phyloP scores from a whole-genome alignment of 768 basidiomycete species.

The Ephemerocybe angulata region DNA sequence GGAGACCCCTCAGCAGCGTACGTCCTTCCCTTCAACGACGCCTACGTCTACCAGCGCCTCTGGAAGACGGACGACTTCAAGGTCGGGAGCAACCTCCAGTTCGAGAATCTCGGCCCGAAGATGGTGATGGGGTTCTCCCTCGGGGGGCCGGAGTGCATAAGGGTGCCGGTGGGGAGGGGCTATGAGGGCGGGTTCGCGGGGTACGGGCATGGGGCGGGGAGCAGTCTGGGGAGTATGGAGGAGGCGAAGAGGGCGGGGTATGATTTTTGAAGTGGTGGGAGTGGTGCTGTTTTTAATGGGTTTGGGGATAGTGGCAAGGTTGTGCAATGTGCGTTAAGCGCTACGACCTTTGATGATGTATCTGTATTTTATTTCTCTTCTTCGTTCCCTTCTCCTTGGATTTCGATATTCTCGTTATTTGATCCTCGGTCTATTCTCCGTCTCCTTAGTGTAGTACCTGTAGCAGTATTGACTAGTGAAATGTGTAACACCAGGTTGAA shows the following conservation, averaged over 20 bases:
- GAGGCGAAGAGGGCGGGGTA: slow-evolving; percentile 18
- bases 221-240: slow-evolving; percentile 13
- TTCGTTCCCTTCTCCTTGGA: too few relatives aligned
- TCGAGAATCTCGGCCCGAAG: slow-evolving; percentile 45
- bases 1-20: slow-evolving; percentile 28
- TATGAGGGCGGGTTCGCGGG: background rate
- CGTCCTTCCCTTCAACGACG: slow-evolving; percentile 39
- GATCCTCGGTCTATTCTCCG: too few relatives aligned
- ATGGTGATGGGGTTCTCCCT: slow-evolving; percentile 47
- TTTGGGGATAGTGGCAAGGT: background rate
- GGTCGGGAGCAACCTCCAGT: slow-evolving; percentile 54
- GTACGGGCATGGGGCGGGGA: background rate
- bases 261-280: slow-evolving; percentile 13
- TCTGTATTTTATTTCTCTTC: too few relatives aligned
- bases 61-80: slow-evolving; percentile 65
- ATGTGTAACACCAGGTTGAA: too few relatives aligned
- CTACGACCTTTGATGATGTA: too few relatives aligned
- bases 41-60: slow-evolving; percentile 60
- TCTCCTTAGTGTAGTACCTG: too few relatives aligned
- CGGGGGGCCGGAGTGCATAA: slow-evolving; percentile 37
- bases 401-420: too few relatives aligned
- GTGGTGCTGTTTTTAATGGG: background rate
- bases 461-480: too few relatives aligned
- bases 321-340: too few relatives aligned
- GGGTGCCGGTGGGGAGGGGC: slow-evolving; percentile 14